Evolutionary conservation across 2,329 filamentous ascomycete genomes (phyloP).

Genomic region (Pseudopyricularia javanii): DNA sequence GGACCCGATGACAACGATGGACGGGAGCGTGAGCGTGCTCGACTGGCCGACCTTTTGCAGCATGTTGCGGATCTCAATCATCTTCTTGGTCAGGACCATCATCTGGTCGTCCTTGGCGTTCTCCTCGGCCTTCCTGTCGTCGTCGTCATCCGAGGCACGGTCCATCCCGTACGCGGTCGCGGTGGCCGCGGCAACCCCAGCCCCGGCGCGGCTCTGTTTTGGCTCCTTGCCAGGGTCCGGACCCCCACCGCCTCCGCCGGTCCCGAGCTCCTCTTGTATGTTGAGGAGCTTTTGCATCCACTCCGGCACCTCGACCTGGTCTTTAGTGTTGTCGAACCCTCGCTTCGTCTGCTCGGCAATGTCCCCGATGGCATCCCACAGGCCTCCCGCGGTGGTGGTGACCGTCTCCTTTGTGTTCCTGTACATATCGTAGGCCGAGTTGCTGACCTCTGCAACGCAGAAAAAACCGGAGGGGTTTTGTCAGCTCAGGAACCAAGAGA

Average conservation of each 20-base stretch:
- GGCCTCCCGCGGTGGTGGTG: slow-evolving; percentile 50
- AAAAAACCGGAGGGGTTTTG: slow-evolving; percentile 5
- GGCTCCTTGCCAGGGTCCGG: slow-evolving; percentile 37
- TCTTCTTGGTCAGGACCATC: slow-evolving; percentile 98
- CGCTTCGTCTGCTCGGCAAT: slow-evolving; percentile 67
- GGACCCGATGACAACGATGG: slow-evolving; percentile 97
- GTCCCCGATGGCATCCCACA: slow-evolving; percentile 62
- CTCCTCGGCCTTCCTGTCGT: slow-evolving; percentile 47
- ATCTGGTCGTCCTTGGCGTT: slow-evolving; percentile 88
- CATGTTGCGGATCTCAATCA: slow-evolving; percentile 96
- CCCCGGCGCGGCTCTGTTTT: slow-evolving; percentile 46
- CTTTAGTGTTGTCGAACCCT: slow-evolving; percentile 77
- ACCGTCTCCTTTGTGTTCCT: slow-evolving; percentile 62
- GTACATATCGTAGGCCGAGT: slow-evolving; percentile 65
- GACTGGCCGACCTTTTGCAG: slow-evolving; percentile 88
- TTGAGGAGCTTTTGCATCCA: slow-evolving; percentile 70
- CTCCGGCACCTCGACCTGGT: slow-evolving; percentile 54
- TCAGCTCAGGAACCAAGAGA: not conserved
- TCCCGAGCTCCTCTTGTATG: slow-evolving; percentile 46
- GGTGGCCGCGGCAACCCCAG: slow-evolving; percentile 43
- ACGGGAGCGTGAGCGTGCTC: slow-evolving; percentile 74
- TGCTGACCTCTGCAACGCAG: slow-evolving; percentile 51
- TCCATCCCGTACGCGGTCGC: slow-evolving; percentile 72
- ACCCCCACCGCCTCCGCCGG: slow-evolving; percentile 32
- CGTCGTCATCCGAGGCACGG: slow-evolving; percentile 52